A percentile compares a stretch with the other conserved stretches of the same genome.
phyloP scores from a whole-genome alignment of 2,329 filamentous ascomycete genomes.

The Ophiocordyceps unilateralis region DNA sequence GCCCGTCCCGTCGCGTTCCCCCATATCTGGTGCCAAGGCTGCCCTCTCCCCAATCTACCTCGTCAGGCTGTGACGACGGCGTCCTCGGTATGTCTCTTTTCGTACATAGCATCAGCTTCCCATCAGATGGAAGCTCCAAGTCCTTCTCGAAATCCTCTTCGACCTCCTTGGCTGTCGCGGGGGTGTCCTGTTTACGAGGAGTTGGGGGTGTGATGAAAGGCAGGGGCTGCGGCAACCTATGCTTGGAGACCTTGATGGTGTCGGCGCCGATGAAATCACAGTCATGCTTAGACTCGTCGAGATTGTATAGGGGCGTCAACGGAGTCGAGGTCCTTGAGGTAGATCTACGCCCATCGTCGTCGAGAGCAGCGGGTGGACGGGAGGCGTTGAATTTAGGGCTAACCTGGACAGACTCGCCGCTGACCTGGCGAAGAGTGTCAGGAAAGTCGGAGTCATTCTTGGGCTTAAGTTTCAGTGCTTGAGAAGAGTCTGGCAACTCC shows the following conservation, averaged over 20 bases:
- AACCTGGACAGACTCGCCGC: slow-evolving; percentile 31
- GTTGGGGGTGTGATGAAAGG: slow-evolving; percentile 39
- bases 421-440: slow-evolving; percentile 50
- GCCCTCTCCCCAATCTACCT: slow-evolving; percentile 87
- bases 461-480: slow-evolving; percentile 47
- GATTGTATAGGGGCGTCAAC: slow-evolving; percentile 30
- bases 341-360: slow-evolving; percentile 14
- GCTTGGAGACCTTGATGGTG: slow-evolving; percentile 53
- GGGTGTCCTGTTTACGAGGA: slow-evolving; percentile 23
- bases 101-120: slow-evolving; percentile 46
- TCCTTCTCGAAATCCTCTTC: slow-evolving; percentile 58
- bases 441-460: slow-evolving; percentile 45
- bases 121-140: slow-evolving; percentile 52
- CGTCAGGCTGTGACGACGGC: slow-evolving; percentile 45
- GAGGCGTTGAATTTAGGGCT: slow-evolving; percentile 29
- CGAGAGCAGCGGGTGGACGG: slow-evolving; percentile 4
- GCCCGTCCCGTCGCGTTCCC: slow-evolving; percentile 65
- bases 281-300: slow-evolving; percentile 48
- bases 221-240: slow-evolving; percentile 30
- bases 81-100: slow-evolving; percentile 45
- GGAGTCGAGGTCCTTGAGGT: slow-evolving; percentile 15
- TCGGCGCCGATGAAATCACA: slow-evolving; percentile 46
- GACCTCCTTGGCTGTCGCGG: slow-evolving; percentile 9
- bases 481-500: slow-evolving; percentile 43
- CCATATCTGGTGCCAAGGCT: slow-evolving; percentile 83